Evolutionary conservation across 768 basidiomycete species (phyloP).

Genomic region (Paxillus involutus): DNA sequence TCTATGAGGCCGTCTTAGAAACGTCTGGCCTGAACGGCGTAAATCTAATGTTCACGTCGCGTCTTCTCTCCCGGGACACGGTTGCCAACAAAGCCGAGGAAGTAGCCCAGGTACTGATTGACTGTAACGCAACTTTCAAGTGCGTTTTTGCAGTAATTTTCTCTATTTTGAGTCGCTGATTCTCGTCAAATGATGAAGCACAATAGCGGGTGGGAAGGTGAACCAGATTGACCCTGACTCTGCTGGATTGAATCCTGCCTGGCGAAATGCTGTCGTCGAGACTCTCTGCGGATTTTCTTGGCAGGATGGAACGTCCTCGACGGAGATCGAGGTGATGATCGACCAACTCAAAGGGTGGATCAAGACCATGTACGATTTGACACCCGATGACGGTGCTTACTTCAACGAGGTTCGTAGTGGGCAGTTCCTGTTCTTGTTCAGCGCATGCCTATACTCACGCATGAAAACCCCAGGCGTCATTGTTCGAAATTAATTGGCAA

Average conservation of each 20-base stretch:
- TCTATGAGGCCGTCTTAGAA: neutral
- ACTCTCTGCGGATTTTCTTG: constrained; percentile 19
- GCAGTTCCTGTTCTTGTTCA: neutral
- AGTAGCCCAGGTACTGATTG: constrained; percentile 4
- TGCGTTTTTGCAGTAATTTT: neutral
- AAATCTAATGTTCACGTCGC: constrained; percentile 3
- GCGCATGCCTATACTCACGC: no score
- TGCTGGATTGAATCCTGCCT: constrained; percentile 47
- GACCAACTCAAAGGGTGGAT: constrained; percentile 16
- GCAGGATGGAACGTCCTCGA: constrained; percentile 20
- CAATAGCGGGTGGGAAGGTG: constrained; percentile 45
- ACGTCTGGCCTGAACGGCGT: neutral
- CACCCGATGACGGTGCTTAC: constrained; percentile 39
- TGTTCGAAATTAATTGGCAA: constrained; percentile 40
- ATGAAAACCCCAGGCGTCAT: constrained; percentile 34
- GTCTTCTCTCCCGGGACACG: constrained; percentile 11
- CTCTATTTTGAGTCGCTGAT: neutral
- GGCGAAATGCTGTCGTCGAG: constrained; percentile 42
- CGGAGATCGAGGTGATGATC: constrained; percentile 13
- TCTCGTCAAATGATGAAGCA: constrained; percentile 20
- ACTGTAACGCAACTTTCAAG: constrained; percentile 5
- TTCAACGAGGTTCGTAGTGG: constrained; percentile 43
- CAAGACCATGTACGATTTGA: constrained; percentile 30
- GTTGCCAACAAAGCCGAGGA: constrained; percentile 4
- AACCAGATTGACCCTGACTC: constrained; percentile 35